Conservation (phyloP, 805 yeast genomes). For the Tetrapisispora iriomotensis region DNA sequence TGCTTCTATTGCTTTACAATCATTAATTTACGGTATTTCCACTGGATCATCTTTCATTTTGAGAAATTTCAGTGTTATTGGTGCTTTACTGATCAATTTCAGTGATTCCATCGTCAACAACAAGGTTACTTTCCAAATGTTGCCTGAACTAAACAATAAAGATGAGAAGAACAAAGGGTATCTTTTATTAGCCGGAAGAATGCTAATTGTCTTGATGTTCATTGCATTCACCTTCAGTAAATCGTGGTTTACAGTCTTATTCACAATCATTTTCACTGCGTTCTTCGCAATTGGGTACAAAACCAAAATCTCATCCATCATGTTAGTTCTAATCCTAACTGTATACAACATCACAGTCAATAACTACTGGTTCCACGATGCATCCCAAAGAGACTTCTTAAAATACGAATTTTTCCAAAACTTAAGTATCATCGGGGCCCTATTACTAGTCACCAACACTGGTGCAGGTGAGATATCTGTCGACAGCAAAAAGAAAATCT, state of each 20-base stretch:
- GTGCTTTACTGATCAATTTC: slow-evolving; percentile 81
- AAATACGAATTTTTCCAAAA: slow-evolving; percentile 94
- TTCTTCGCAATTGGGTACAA: slow-evolving; percentile 87
- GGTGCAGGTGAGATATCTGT: slow-evolving; percentile 93
- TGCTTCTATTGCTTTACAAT: slow-evolving; percentile 70
- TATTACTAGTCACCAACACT: slow-evolving; percentile 79
- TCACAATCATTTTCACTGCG: slow-evolving; percentile 61
- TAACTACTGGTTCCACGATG: slow-evolving; percentile 77
- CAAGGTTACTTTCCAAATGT: slow-evolving; percentile 42
- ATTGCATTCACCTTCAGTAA: slow-evolving; percentile 73
- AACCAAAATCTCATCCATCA: slow-evolving; percentile 76
- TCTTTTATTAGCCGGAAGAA: slow-evolving; percentile 77
- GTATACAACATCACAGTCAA: slow-evolving; percentile 71
- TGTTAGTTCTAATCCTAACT: slow-evolving; percentile 56
- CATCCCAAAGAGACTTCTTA: slow-evolving; percentile 70
- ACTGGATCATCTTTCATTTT: slow-evolving; percentile 73
- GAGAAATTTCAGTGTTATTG: slow-evolving; percentile 82
- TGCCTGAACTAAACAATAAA: slow-evolving; percentile 51
- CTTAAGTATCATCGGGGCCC: slow-evolving; percentile 88
- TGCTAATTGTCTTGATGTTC: slow-evolving; percentile 74
- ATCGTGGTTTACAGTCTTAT: slow-evolving; percentile 54
- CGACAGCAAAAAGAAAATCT: slow-evolving; percentile 92
- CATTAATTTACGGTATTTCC: slow-evolving; percentile 77
- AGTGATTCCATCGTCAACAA: slow-evolving; percentile 77
- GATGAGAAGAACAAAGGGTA: slow-evolving; percentile 57